Base-by-base conservation (phyloP, 192 early-diverging fungal species). In the Gaertneriomyces semiglobifer region DNA sequence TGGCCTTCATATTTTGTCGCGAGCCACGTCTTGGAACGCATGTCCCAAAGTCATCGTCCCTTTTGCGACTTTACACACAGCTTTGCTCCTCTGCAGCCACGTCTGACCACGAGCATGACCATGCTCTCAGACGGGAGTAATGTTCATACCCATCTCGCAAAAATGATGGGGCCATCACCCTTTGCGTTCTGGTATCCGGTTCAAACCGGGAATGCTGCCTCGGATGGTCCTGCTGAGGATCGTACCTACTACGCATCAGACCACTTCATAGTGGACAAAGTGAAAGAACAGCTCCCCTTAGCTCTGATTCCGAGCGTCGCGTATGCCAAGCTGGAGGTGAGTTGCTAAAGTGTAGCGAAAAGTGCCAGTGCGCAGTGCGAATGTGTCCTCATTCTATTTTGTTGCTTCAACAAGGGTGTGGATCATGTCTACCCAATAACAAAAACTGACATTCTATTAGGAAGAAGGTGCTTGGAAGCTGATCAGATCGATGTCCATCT, bases 341-440 rank as follows among this genome's bases (percentile, higher is more conserved):
- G 55, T 0, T 57, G 50, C 50, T 18, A 52, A 20, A 52, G n/a
- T 6, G n/a, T n/a, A 4, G 50, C n/a, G 20, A 5, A 18, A 18
- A n/a, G 50, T 20, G 50, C 20, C 20, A 20, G n/a, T 6, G n/a
- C n/a, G n/a, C n/a, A 52, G n/a, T n/a, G 50, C 6, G 20, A 50
- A 5, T 52, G n/a, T 6, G 6, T 18, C n/a, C 50, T n/a, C 20
- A 20, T 52, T 50, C 16, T 18, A n/a, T 52, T n/a, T n/a, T 5
- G n/a, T 52, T 20, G 20, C 50, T 52, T 52, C 12, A 38, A 19
- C 7, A 56, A 92, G 68, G 89, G 92, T 40, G 81, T 88, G 18
- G 85, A 87, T 20, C 86, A 92, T 58, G 89, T 88, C 73, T 94
- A 93, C 75, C 93, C 90, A 62, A 88, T 96, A 55, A 82, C 87